Conservation (phyloP, 1,284 basidiomycete genomes). For the Ustilago trichophora region DNA sequence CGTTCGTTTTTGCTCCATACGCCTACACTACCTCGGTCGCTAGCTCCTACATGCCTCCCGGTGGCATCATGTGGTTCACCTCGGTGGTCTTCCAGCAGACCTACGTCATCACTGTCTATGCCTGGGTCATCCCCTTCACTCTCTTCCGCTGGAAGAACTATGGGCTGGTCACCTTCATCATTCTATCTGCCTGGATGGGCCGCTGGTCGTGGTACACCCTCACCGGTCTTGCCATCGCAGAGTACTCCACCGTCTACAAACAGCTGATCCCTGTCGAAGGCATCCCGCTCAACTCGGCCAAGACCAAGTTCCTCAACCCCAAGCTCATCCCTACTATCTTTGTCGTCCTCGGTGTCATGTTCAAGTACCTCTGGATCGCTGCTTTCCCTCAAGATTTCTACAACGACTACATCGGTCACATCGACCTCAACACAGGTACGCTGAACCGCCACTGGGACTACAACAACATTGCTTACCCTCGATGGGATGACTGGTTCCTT, state of each 20-base stretch:
- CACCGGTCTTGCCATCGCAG: constrained; percentile 54
- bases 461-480: constrained; percentile 45
- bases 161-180: constrained; percentile 32
- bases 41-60: constrained; percentile 44
- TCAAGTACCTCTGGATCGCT: constrained; percentile 56
- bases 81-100: constrained; percentile 54
- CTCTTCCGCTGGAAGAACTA: constrained; percentile 50
- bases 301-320: constrained; percentile 40
- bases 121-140: constrained; percentile 51
- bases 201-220: constrained; percentile 57
- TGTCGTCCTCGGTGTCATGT: constrained; percentile 37
- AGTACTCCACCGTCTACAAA: constrained; percentile 44
- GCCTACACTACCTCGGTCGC: constrained; percentile 41
- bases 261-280: constrained; percentile 34
- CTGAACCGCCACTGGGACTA: constrained; percentile 45
- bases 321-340: constrained; percentile 41
- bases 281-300: constrained; percentile 29
- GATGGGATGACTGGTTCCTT: constrained; percentile 56
- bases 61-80: constrained; percentile 52
- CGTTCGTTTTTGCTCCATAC: constrained; percentile 45
- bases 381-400: constrained; percentile 24
- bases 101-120: constrained; percentile 50
- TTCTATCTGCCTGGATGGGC: constrained; percentile 53
- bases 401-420: constrained; percentile 50
- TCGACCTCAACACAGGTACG: constrained; percentile 43